Conservation (phyloP, 331 rosid genomes). For the Malus hybrid region DNA sequence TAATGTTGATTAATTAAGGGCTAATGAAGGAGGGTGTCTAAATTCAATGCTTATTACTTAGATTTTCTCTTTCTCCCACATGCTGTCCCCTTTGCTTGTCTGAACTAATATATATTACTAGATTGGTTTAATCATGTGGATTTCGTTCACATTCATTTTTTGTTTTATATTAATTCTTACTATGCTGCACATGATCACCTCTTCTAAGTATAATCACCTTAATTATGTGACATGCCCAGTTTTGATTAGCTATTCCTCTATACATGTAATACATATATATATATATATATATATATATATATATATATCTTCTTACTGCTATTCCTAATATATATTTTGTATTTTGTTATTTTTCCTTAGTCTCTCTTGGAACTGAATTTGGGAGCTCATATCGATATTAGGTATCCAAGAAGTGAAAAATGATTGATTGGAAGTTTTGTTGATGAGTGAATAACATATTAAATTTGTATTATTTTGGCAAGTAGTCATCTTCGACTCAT, state of each 20-base stretch:
- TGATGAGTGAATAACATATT: too few relatives aligned
- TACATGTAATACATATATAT: too few relatives aligned
- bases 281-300: too few relatives aligned
- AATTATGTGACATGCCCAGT: neutral
- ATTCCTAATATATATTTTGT: neutral
- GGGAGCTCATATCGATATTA: too few relatives aligned
- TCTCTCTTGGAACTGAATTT: neutral
- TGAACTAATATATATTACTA: neutral
- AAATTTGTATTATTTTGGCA: too few relatives aligned
- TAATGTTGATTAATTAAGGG: slow-evolving; percentile 15
- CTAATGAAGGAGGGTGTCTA: slow-evolving; percentile 24
- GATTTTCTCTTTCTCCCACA: slow-evolving; percentile 19
- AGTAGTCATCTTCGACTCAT: too few relatives aligned
- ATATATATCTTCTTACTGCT: neutral
- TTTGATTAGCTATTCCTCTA: too few relatives aligned
- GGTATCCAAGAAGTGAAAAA: too few relatives aligned
- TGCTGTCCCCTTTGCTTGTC: slow-evolving; percentile 29
- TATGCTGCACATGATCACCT: slow-evolving; percentile 2
- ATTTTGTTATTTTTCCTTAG: neutral
- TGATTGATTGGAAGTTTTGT: too few relatives aligned
- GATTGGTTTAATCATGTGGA: slow-evolving; percentile 30
- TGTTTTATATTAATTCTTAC: neutral
- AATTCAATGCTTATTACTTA: slow-evolving; percentile 37
- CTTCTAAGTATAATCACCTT: neutral
- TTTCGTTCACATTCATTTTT: slow-evolving; percentile 15